Base-by-base conservation (phyloP, 768 basidiomycete species). In the Trametes gibbosa region DNA sequence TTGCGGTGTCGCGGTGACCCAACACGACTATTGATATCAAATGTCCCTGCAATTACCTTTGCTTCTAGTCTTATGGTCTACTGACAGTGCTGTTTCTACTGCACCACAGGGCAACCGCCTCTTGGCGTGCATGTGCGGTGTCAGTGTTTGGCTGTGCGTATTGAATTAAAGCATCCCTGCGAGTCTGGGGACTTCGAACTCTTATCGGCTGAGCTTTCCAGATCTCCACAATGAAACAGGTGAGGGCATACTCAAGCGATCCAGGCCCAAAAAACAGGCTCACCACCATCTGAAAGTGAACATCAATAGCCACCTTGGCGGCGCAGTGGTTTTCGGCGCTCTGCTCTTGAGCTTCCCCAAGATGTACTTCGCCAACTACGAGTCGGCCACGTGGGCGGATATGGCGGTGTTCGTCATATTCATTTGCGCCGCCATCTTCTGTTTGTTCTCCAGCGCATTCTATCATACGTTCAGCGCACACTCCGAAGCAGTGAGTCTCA, bases 221-320 rank as follows among this genome's bases (percentile, higher is more conserved):
- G 90, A 89, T 73, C 64, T 89, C 57, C 90, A 92, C 71, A 92
- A 91, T 65, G 89, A 90, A 73, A 89, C 87, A 57, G 79, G 90
- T 86, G 63, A 56, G 72, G 14, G 34, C 34, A 13, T 4, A 5
- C 67, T 52, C 10, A 16, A 24, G n/a, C 45, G 13, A 58, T 47
- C 54, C 48, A 53, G 53, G 5, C 43, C 6, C 19, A 23, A 56
- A 25, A 56, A 25, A 64, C 50, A 50, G 35, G 66, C 59, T 50
- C 59, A 61, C 66, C 34, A 45, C 46, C 52, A 40, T 12, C 51
- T 50, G 32, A 53, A 67, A 90, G 91, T 95, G 56, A 95, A 95
- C 73, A 92, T 95, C 46, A 89, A 92, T 72, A 88, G 81, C 59
- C 93, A 95, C 69, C 75, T 93, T 8, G 81, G 84, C 75, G 89